Evolutionary conservation across 352 stramenopile species (phyloP), one percentile per base, ranked within the genome.

Genomic region (Phytophthora syringae): DNA sequence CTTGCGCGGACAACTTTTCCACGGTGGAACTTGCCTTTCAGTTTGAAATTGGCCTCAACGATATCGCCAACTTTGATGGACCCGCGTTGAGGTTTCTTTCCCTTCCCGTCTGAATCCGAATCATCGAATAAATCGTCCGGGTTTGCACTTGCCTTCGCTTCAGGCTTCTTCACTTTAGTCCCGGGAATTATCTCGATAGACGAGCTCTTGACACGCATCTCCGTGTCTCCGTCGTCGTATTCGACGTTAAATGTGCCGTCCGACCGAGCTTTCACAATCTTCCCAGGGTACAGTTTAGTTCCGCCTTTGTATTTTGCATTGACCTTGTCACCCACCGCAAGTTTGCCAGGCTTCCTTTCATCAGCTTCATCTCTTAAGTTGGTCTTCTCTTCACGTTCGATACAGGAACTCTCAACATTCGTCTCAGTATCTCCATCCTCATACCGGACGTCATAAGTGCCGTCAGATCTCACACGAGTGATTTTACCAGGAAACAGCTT

Each of bases 371-470:
- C 15, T n/a, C 44, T 30, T 50, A 30, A 34, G 2, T 52, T 48
- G 3, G 50, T 6, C 9, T 37, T 52, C 7, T 54, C 50, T 20
- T 52, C 37, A 4, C 28, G 27, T 64, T 76, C 56, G 22, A 80
- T 77, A 15, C 51, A 45, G 4, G 50, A 60, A 1, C 36, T 40
- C 13, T 66, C 49, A 13, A 88, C 80, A 5, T 67, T 39, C 7
- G 53, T 77, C 24, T 89, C 80, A 0, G 69, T 60, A 34, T 88
- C 80, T 18, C 77, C 80, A 42, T 92, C 79, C 3, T 90, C 82
- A 40, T 88, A 93, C 15, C 70, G 51, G 50, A 96, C 61, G 47
- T 94, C 86, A 47, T 82, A 94, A 3, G 83, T 93, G 9, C 75
- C 79, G 48, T 95, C 81, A 1, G 47, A 63, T 47, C 75, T 59